Conservation (phyloP, 1,284 basidiomycete species). For the Neonothopanus nambi region DNA sequence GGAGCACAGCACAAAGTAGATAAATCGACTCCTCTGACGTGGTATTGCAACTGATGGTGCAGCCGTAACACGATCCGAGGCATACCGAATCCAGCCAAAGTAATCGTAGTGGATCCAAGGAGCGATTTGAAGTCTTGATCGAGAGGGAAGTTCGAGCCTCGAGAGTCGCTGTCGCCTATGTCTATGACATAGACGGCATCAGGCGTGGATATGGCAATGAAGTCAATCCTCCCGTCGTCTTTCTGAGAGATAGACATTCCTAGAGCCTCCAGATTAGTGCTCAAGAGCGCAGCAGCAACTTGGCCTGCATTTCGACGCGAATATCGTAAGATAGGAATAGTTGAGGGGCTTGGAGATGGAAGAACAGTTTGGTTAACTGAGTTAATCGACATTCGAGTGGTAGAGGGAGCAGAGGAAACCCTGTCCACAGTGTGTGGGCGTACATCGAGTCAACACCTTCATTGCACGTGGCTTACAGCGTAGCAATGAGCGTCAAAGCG, state of each 20-base stretch:
- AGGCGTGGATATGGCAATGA: constrained; percentile 1
- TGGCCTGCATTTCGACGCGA: constrained; percentile 1
- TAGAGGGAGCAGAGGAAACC: neutral
- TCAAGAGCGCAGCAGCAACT: neutral
- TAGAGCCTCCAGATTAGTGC: neutral
- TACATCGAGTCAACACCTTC: no score
- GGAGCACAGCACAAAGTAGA: constrained; percentile 26
- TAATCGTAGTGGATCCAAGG: neutral
- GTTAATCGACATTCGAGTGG: neutral
- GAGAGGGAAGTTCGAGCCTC: neutral
- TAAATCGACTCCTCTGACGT: constrained; percentile 33
- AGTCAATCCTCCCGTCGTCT: neutral
- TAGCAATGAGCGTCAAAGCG: no score
- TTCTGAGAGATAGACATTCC: constrained; percentile 10
- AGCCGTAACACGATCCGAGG: constrained; percentile 30
- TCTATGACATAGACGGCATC: constrained; percentile 1
- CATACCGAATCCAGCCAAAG: constrained; percentile 35
- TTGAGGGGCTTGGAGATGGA: neutral
- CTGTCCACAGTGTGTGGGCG: no score
- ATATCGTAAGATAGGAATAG: neutral
- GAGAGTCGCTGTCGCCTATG: neutral
- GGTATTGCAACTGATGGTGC: constrained; percentile 22
- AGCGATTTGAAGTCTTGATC: neutral
- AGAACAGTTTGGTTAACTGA: neutral
- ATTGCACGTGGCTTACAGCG: no score